Base-by-base conservation (phyloP, 2,329 filamentous ascomycete species). In the Cladosporium sp. region DNA sequence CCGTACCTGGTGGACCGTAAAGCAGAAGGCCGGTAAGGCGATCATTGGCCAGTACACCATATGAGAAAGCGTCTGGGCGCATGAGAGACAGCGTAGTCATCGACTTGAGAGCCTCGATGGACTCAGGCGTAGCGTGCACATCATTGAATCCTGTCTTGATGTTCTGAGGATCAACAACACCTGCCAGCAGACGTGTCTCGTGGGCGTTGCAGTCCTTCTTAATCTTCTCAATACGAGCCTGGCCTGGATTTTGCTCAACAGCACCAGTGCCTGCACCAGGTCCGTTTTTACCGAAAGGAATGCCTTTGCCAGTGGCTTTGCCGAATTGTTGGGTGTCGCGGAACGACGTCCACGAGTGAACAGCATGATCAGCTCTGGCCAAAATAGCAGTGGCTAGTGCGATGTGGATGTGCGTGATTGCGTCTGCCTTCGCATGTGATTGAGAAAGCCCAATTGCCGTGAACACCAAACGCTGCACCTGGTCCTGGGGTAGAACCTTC, bases 1-100 rank as follows among this genome's bases (percentile, higher is more conserved):
- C 92, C 8, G 92, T 96, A 78, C 92, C 92, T 0, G 92, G 92
- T 61, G 92, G 92, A 0, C 95, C 95, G 79, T 99, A 99, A 91
- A 99, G 97, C 68, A 99, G 84, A 58, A 95, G 88, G 15, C 95
- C 95, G 0, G 93, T 92, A 59, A 99, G 96, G 72, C 92, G 91
- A 75, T 98, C 93, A 0, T 89, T 92, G 1, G 93, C 91, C 14
- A 99, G 85, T 4, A 99, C 92, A 78, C 95, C 95, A 72, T 99
- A 99, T 12, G 89, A 89, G 79, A 98, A 99, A n/a, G 93, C 94
- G 68, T 98, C 93, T 0, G 95, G 95, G 0, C 94, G 88, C 60
- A 92, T 84, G 5, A 99, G 84, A 0, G 93, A 95, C 21, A 99
- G 83, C 0, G 92, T 92, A 0, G 95, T 99, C 60, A 98, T 85